Evolutionary conservation across 805 yeast genomes (phyloP).

Genomic region (Candida coleopterorum): DNA sequence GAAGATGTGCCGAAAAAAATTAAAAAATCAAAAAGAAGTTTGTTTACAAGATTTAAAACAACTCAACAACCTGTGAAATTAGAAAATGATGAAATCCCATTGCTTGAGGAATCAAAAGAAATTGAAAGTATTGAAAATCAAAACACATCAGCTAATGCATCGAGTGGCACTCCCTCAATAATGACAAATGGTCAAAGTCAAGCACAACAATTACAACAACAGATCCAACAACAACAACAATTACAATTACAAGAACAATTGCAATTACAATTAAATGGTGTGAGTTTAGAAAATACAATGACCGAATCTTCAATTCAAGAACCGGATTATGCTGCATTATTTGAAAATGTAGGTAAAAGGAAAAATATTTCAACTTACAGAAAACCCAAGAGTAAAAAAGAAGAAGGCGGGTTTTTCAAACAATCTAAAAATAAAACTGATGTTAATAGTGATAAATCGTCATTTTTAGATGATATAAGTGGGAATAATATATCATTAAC

Average conservation of each 20-base stretch:
- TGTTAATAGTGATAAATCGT: constrained; percentile 8
- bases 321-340: constrained; percentile 42
- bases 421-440: constrained; percentile 4
- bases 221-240: too few species aligned
- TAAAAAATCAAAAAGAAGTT: constrained; percentile 29
- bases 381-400: constrained; percentile 22
- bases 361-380: constrained; percentile 19
- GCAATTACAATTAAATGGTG: too few species aligned
- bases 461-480: constrained; percentile 7
- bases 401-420: neutral
- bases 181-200: constrained; percentile 11
- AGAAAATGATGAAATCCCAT: constrained; percentile 8
- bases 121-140: constrained; percentile 8
- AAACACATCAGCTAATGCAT: constrained; percentile 9
- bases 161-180: constrained; percentile 21
- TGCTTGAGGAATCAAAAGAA: neutral
- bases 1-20: constrained; percentile 21
- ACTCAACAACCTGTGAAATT: constrained; percentile 9
- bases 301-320: constrained; percentile 14
- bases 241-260: too few species aligned
- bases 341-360: constrained; percentile 40
- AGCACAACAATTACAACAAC: neutral
- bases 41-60: constrained; percentile 37
- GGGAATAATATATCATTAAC: constrained; percentile 11
- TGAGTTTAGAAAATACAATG: constrained; percentile 5